Evolutionary conservation across 73 alveolate species (phyloP).

Genomic region (Paraurostyla sp.): DNA sequence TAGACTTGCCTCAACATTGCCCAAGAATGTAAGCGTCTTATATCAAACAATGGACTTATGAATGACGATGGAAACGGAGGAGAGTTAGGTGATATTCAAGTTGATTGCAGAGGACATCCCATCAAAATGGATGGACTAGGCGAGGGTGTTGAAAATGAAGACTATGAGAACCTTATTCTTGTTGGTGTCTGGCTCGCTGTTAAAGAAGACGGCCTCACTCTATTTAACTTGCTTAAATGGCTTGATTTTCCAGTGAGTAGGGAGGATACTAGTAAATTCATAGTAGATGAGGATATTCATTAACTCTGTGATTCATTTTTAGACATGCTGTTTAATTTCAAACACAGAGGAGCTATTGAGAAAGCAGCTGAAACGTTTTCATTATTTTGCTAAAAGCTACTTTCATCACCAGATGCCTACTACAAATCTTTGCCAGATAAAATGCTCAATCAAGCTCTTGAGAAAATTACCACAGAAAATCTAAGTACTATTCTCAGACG

Average conservation of each 20-base stretch:
- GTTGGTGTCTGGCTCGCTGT: conserved; percentile 67
- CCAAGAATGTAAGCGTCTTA: conserved; percentile 12
- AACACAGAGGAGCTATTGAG: conserved; percentile 72
- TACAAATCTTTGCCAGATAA: conserved; percentile 23
- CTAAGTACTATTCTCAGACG: conserved; percentile 61
- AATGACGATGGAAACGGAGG: conserved; percentile 53
- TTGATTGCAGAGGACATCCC: conserved; percentile 77
- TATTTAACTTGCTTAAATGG: conserved; percentile 37
- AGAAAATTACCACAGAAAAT: conserved; percentile 48
- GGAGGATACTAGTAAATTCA: conserved; percentile 48
- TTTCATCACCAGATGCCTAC: conserved; percentile 2
- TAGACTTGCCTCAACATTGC: not conserved
- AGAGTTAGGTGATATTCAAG: conserved; percentile 19
- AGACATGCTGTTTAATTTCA: conserved; percentile 58
- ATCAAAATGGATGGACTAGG: conserved; percentile 40
- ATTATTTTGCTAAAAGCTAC: conserved; percentile 40
- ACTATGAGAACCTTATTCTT: conserved; percentile 50
- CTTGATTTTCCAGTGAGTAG: conserved; percentile 55
- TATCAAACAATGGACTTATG: conserved; percentile 64
- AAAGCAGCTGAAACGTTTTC: conserved; percentile 67
- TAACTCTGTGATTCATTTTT: conserved; percentile 31
- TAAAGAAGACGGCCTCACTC: conserved; percentile 63
- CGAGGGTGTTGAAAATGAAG: conserved; percentile 46
- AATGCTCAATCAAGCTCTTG: conserved; percentile 31
- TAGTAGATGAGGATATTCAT: conserved; percentile 1